Percentiles rank a stretch among this genome's conserved stretches.
These are phyloP conservation scores for Fusarium stilboides DNA, from an alignment of 2,329 filamentous ascomycete genomes.

Conservation along the genomic window DNA sequence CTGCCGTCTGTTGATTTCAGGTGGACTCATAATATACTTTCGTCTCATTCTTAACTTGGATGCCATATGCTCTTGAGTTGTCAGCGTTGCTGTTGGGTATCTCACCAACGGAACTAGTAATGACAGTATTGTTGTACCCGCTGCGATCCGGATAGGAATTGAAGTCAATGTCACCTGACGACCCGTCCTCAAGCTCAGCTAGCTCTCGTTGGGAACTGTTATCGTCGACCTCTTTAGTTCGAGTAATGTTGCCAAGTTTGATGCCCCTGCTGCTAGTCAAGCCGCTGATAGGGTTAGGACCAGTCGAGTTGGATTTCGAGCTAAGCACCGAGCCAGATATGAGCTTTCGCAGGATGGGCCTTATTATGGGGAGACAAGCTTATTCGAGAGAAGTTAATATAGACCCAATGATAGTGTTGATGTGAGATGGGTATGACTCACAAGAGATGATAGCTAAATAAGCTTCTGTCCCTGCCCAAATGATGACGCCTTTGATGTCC, in stretches of 20 bases:
- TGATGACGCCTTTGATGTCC: constrained; percentile 35
- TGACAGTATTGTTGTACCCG: constrained; percentile 19
- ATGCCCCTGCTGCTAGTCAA: constrained; percentile 36
- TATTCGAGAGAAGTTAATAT: constrained; percentile 1
- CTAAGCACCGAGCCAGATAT: constrained; percentile 22
- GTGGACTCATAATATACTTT: constrained; percentile 31
- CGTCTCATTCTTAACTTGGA: constrained; percentile 40
- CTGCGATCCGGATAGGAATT: constrained; percentile 19
- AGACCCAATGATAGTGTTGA: background rate
- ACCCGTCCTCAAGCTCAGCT: constrained; percentile 34
- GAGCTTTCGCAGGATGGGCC: constrained; percentile 29
- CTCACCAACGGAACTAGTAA: constrained; percentile 18
- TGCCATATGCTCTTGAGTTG: constrained; percentile 13
- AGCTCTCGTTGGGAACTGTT: constrained; percentile 37
- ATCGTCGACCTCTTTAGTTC: constrained; percentile 33
- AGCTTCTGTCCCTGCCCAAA: constrained; percentile 34
- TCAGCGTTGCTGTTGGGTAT: constrained; percentile 1
- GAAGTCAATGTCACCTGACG: constrained; percentile 33
- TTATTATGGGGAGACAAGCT: constrained; percentile 36
- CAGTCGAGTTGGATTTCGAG: constrained; percentile 29
- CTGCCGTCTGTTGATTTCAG: background rate
- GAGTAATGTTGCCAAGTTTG: constrained; percentile 27
- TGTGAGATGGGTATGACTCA: constrained; percentile 6
- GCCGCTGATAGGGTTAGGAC: constrained; percentile 33
- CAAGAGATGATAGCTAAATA: constrained; percentile 38